These are phyloP conservation scores for Grosmannia huntii DNA, from an alignment of 2,329 filamentous ascomycete species.

Conservation along the genomic window DNA sequence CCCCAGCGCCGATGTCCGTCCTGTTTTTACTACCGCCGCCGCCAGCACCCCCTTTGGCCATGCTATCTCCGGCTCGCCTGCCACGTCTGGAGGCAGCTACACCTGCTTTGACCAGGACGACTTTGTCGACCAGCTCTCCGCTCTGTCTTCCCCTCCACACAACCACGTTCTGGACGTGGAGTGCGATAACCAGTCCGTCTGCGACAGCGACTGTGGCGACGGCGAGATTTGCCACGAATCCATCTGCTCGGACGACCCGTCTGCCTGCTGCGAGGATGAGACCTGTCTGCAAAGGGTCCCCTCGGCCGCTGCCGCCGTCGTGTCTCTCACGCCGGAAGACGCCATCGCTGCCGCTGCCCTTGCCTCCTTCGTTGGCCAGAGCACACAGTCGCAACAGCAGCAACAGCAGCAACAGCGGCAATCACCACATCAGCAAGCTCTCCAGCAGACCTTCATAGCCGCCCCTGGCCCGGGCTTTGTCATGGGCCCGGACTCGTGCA, in stretches of 20 bases:
- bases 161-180: not conserved
- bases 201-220: conserved; percentile 12
- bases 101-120: conserved; percentile 1
- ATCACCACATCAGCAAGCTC: not conserved
- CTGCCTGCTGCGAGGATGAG: conserved; percentile 13
- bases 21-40: not conserved
- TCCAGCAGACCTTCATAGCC: not conserved
- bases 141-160: conserved; percentile 6
- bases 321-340: conserved; percentile 7
- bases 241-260: conserved; percentile 10
- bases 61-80: not conserved
- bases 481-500: conserved; percentile 9
- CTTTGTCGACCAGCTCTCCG: conserved; percentile 9
- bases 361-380: conserved; percentile 8
- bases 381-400: not conserved
- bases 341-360: conserved; percentile 12
- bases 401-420: conserved; percentile 1
- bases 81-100: not conserved
- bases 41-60: not conserved
- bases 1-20: not conserved
- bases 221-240: conserved; percentile 12
- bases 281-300: conserved; percentile 6
- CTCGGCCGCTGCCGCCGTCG: not conserved
- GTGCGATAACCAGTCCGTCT: conserved; percentile 8
- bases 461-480: not conserved